Percentiles rank a stretch among this genome's conserved stretches.
phyloP scores from a whole-genome alignment of 768 basidiomycete species.

The Podaxis carcinomalis region DNA sequence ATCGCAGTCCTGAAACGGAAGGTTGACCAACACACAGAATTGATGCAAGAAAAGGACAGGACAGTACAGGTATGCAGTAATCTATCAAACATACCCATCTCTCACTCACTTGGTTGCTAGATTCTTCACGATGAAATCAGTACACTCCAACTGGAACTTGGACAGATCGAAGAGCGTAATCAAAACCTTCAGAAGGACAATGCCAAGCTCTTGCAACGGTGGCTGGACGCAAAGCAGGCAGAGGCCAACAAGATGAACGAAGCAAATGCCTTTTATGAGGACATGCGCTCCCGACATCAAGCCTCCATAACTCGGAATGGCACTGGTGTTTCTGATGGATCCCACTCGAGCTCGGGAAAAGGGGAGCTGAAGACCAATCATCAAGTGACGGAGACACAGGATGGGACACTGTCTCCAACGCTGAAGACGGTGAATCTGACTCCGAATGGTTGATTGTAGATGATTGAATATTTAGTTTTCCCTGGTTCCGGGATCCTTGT shows the following conservation, averaged over 20 bases:
- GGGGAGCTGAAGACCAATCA: conserved; percentile 49
- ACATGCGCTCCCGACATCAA: conserved; percentile 73
- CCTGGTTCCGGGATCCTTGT: background rate
- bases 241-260: conserved; percentile 96
- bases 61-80: conserved; percentile 72
- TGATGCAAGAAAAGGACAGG: conserved; percentile 86
- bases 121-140: conserved; percentile 93
- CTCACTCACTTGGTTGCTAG: conserved; percentile 34
- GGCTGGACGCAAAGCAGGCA: conserved; percentile 92
- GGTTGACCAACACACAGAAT: conserved; percentile 78
- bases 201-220: conserved; percentile 90
- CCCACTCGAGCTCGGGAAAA: conserved; percentile 61
- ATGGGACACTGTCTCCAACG: conserved; percentile 70
- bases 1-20: conserved; percentile 64
- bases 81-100: background rate
- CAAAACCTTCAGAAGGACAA: conserved; percentile 88
- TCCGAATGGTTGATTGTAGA: conserved; percentile 87
- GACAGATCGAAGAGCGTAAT: conserved; percentile 86
- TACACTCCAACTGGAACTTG: conserved; percentile 86
- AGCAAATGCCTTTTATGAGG: conserved; percentile 85
- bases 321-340: conserved; percentile 29
- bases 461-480: conserved; percentile 21
- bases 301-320: conserved; percentile 52
- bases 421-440: conserved; percentile 74
- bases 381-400: conserved; percentile 50